Evolutionary conservation across 257 asterid genomes (phyloP).

Genomic region (Capsicum chinense): DNA sequence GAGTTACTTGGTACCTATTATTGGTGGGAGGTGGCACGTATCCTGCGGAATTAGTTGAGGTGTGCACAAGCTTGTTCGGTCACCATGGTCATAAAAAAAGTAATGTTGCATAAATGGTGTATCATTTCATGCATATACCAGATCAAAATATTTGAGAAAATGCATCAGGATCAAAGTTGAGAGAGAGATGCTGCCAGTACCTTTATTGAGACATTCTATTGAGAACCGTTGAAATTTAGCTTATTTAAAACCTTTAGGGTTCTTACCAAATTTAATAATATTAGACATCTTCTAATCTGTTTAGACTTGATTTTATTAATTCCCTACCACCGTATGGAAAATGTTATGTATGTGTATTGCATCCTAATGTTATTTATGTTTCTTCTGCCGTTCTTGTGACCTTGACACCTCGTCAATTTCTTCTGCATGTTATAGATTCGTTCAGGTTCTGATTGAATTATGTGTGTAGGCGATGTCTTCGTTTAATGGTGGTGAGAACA

Average conservation of each 20-base stretch:
- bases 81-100: not conserved
- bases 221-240: not conserved
- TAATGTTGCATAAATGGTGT: not conserved
- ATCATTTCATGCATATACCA: not conserved
- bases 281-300: conserved; percentile 26
- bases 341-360: not conserved
- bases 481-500: conserved; percentile 52
- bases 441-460: conserved; percentile 26
- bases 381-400: not conserved
- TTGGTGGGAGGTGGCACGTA: not conserved
- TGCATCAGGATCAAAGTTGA: not conserved
- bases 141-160: not conserved
- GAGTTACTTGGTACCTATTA: not conserved
- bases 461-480: conserved; percentile 66
- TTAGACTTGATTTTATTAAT: not conserved
- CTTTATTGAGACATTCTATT: conserved; percentile 37
- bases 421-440: not conserved
- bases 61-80: not conserved
- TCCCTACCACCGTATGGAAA: not conserved
- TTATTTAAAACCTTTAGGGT: not conserved
- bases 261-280: conserved; percentile 25
- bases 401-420: conserved; percentile 14
- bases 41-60: not conserved
- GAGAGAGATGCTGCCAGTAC: not conserved
- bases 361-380: conserved; percentile 10